phyloP scores from a whole-genome alignment of 352 stramenopile genomes.

The Phytophthora fragariaefolia region DNA sequence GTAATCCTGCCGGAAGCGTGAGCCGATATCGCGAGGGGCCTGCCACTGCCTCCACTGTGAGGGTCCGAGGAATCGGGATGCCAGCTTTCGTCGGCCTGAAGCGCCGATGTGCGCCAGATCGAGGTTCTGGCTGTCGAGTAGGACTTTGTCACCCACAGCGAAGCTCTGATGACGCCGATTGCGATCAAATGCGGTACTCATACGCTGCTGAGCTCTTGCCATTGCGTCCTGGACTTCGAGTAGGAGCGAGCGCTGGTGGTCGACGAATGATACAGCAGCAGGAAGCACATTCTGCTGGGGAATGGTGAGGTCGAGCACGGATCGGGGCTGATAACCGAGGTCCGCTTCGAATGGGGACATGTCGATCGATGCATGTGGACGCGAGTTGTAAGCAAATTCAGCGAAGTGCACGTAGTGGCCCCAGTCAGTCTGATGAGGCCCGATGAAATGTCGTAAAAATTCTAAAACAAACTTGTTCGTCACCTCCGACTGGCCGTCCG shows the following conservation, averaged over 20 bases:
- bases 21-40: background rate
- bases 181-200: background rate
- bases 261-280: background rate
- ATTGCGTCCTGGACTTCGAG: background rate
- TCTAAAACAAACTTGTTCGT: background rate
- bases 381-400: background rate
- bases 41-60: background rate
- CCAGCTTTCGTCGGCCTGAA: background rate
- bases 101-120: background rate
- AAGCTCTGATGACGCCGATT: background rate
- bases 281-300: background rate
- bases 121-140: background rate
- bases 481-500: background rate
- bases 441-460: background rate
- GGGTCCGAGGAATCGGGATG: background rate
- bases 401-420: background rate
- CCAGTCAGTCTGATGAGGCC: background rate
- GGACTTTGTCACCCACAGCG: background rate
- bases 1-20: background rate
- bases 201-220: background rate
- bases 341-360: background rate
- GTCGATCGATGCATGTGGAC: background rate
- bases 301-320: background rate
- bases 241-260: background rate
- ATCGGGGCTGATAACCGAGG: background rate